A percentile compares a stretch with the other conserved stretches of the same genome.
Evolutionary conservation across 345 rosid genomes (phyloP).

Genomic region (Aquilaria yunnanensis): DNA sequence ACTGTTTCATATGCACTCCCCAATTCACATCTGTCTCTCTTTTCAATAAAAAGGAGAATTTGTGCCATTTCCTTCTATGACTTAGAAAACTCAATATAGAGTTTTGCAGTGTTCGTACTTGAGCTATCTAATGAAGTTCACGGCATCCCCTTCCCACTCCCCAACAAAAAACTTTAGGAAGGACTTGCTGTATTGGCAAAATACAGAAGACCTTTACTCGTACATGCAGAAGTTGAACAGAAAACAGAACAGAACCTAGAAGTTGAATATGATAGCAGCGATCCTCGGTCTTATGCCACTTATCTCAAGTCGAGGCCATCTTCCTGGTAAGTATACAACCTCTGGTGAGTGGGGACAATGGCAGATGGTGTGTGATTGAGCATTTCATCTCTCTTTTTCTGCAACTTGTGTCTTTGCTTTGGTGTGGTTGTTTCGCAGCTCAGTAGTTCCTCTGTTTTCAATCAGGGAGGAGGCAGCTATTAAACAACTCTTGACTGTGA

Average conservation of each 20-base stretch:
- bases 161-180: slow-evolving; percentile 34
- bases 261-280: slow-evolving; percentile 29
- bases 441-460: slow-evolving; percentile 4
- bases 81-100: background rate
- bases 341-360: too few species aligned
- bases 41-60: too few species aligned
- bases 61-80: too few species aligned
- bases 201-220: slow-evolving; percentile 82
- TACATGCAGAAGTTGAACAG: slow-evolving; percentile 74
- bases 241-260: slow-evolving; percentile 24
- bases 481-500: slow-evolving; percentile 52
- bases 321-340: slow-evolving; percentile 42
- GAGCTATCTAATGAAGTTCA: background rate
- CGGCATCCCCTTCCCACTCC: slow-evolving; percentile 10
- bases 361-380: too few species aligned
- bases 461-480: slow-evolving; percentile 93
- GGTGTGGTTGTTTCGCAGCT: slow-evolving; percentile 1
- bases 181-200: slow-evolving; percentile 77
- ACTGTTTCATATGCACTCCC: background rate
- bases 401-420: background rate
- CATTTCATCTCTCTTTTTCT: background rate
- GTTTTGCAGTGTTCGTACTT: background rate
- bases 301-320: slow-evolving; percentile 83
- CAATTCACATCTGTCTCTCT: too few species aligned
- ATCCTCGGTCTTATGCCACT: slow-evolving; percentile 66